Base-by-base conservation (phyloP, 345 rosid species). In the Euphorbia pulcherrima region DNA sequence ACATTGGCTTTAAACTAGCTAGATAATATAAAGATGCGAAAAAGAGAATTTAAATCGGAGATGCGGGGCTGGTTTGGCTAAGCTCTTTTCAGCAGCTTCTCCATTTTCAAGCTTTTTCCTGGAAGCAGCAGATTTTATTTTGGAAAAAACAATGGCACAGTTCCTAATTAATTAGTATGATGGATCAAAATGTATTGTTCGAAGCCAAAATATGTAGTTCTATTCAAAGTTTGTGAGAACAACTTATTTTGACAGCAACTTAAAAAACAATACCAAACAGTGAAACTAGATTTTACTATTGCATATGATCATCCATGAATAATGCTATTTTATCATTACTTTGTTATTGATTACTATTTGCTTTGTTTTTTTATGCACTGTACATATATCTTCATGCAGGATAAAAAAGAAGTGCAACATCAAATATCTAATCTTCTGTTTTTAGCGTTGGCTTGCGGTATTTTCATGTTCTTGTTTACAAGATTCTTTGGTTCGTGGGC, bases 391-490 rank as follows among this genome's bases (percentile, higher is more conserved):
- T 30, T 29, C 57, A 12, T 75, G 86, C 87, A 94, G 97, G 92
- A 86, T 77, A 88, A 82, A 80, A 73, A 81, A 7, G 89, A 84
- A 75, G 96, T 86, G 70, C 97, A 91, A 54, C 96, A 89, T 78
- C 95, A 90, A 78, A 87, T 93, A 74, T 94, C 97, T n/a, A 72
- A 85, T 74, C 82, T 89, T 74, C 88, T 90, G 61, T 91, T 85
- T 79, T 72, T 84, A 6, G 95, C 95, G 21, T 77, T 90, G 83
- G 73, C 77, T 73, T 85, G 91, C 72, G 96, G 98, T 60, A 24
- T 84, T 69, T 62, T 76, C 46, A 85, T 93, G 98, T 82, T 93
- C 74, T 50, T 83, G 62, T 75, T 86, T 72, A 87, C 97, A 11
- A 86, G 77, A 68, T 71, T 82, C 35, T 93, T 82, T 78, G 97